Base-by-base conservation (phyloP, 2,329 filamentous ascomycete genomes). In the Talaromyces sp. region DNA sequence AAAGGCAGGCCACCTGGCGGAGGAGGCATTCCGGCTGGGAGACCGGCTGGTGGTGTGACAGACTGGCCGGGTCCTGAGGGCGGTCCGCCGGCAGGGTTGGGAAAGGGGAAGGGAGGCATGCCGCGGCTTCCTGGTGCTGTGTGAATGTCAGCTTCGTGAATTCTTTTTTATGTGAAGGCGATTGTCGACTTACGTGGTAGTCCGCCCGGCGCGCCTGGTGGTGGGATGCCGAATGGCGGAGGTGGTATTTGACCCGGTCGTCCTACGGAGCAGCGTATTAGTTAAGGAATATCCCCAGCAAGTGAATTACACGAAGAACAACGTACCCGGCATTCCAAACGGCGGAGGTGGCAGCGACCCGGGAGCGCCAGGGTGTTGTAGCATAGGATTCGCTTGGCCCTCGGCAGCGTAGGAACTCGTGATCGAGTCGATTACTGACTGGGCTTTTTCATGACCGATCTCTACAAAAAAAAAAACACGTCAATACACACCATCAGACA, bases 371-470 rank as follows among this genome's bases (percentile, higher is more conserved):
- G 56, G 56, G 55, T 85, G 85, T 72, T 87, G 87, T 76, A 93
- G 86, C 86, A 95, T 91, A 56, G 90, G 93, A 76, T 96, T 97
- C 63, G 86, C 87, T 76, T 97, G 92, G 70, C 95, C 95, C 79
- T 96, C 95, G 68, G 91, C 92, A 65, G 90, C 91, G 80, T 99
- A 98, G 43, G 93, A 96, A 50, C 88, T 91, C 49, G 95, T 98
- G 77, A 99, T 99, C 69, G 89, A 93, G 80, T 99, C 95, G 74
- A 99, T 99, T 69, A 99, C 95, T 55, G 90, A 95, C 78, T 99
- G 95, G 62, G 95, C 93, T 80, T 98, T 96, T 79, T 98, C 95
- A 77, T 97, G 93, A 54, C 93, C 95, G 75, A 99, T 98, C 81
- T 98, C 91, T 93, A 71, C 8, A 32, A 59, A 32, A 61, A 17